Base-by-base conservation (phyloP, 2,329 filamentous ascomycete genomes). In the Fusarium beomiforme region DNA sequence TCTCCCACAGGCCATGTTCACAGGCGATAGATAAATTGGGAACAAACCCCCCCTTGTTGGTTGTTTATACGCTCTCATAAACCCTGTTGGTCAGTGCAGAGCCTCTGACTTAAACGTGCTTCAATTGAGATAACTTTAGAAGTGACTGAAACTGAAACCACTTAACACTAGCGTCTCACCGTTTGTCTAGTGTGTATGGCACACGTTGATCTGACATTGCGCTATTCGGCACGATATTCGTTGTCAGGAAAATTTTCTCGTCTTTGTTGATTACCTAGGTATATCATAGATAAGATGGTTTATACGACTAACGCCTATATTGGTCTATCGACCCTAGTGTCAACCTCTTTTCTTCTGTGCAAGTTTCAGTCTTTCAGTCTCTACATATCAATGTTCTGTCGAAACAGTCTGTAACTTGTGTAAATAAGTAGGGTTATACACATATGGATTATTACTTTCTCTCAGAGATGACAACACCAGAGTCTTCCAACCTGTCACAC, bases 61-160 rank as follows among this genome's bases (percentile, higher is more conserved):
- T 29, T 36, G 29, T 24, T 26, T 26, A 11, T 51, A 37, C 16
- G 21, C 34, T 17, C 26, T 24, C 21, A 21, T 31, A 16, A 49
- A 13, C 24, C 46, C 10, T 43, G 26, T 41, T 41, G 36, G 31
- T 14, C 31, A 31, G 23, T 34, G 12, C 34, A 8, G 21, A 19
- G 19, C 29, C 31, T 23, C 10, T 33, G 10, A n/a, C 17, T 13
- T 33, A 11, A 19, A 13, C 13, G 39, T 41, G 47, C 49, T 64
- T 37, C 50, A 64, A 36, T 39, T 57, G 16, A 47, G 43, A 43
- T 37, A 44, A 23, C 24, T 50, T 50, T 24, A 24, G 47, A 16
- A 33, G 24, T 21, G 31, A 37, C 61, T 66, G 61, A 67, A 66
- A 66, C 61, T 41, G 53, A 67, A 66, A 66, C 61, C 14, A 50